These are phyloP conservation scores for Cladosporium colombiae DNA, from an alignment of 2,329 filamentous ascomycete species.

Conservation along the genomic window DNA sequence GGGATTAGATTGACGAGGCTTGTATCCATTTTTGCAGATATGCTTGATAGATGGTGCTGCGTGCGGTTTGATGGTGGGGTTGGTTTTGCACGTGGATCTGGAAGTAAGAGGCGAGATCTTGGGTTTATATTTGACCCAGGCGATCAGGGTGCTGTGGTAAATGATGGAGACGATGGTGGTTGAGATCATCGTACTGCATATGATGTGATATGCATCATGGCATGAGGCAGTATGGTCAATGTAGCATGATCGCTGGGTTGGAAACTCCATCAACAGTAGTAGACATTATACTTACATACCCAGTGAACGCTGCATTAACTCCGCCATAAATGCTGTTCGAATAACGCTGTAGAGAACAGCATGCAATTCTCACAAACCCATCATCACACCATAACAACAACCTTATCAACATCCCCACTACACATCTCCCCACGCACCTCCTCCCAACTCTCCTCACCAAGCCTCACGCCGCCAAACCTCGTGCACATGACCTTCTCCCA, in stretches of 20 bases:
- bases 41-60: no score
- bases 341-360: no score
- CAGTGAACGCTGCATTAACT: not conserved
- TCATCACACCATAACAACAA: not conserved
- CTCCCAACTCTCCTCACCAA: conserved; percentile 5
- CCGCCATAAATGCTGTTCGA: no score
- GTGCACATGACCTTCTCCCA: not conserved
- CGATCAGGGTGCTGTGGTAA: not conserved
- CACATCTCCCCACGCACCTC: not conserved
- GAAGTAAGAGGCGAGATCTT: not conserved
- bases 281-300: not conserved
- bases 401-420: conserved; percentile 2
- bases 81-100: no score
- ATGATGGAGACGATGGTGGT: not conserved
- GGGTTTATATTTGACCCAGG: no score
- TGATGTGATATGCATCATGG: not conserved
- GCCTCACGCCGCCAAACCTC: not conserved
- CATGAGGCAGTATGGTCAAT: not conserved
- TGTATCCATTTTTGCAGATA: not conserved
- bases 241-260: not conserved
- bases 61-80: no score
- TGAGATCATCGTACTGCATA: not conserved
- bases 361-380: not conserved
- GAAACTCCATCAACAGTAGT: not conserved
- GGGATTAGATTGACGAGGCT: conserved; percentile 8